Evolutionary conservation across 441 rosid genomes (phyloP).

Genomic region (Flueggea neowawraea): DNA sequence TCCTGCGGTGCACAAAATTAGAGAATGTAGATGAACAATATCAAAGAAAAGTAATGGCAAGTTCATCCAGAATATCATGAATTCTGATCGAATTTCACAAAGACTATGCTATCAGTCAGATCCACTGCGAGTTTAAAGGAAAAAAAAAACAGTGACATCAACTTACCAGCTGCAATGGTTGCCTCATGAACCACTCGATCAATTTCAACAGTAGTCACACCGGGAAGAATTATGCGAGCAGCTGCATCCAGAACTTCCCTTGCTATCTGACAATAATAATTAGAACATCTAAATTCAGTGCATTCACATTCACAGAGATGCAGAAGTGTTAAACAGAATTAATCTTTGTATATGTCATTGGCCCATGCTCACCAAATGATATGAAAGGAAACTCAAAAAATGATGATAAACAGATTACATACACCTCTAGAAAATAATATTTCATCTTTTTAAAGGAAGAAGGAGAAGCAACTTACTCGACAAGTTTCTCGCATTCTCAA

Average conservation of each 20-base stretch:
- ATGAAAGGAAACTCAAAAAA: too few species aligned
- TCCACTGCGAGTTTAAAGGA: too few species aligned
- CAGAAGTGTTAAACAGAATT: too few species aligned
- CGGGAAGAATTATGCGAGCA: constrained; percentile 69
- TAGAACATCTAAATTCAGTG: too few species aligned
- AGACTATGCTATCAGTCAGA: too few species aligned
- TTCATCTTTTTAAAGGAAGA: background rate
- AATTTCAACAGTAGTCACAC: constrained; percentile 95
- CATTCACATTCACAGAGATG: too few species aligned
- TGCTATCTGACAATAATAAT: constrained; percentile 47
- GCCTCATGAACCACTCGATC: constrained; percentile 92
- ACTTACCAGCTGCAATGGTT: constrained; percentile 78
- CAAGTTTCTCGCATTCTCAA: constrained; percentile 91
- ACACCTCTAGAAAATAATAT: too few species aligned
- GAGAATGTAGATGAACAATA: constrained; percentile 1
- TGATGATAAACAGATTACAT: too few species aligned
- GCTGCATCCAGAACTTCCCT: constrained; percentile 95
- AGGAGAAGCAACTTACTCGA: constrained; percentile 46
- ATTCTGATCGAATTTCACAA: too few species aligned
- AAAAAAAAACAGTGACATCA: background rate
- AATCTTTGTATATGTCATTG: too few species aligned
- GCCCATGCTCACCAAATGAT: too few species aligned
- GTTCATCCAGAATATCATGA: too few species aligned
- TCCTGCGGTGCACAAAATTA: constrained; percentile 47
- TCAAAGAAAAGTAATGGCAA: background rate